Percentiles rank a stretch among this genome's conserved stretches.
phyloP scores from a whole-genome alignment of 331 rosid genomes.

The Rosa hybrid region DNA sequence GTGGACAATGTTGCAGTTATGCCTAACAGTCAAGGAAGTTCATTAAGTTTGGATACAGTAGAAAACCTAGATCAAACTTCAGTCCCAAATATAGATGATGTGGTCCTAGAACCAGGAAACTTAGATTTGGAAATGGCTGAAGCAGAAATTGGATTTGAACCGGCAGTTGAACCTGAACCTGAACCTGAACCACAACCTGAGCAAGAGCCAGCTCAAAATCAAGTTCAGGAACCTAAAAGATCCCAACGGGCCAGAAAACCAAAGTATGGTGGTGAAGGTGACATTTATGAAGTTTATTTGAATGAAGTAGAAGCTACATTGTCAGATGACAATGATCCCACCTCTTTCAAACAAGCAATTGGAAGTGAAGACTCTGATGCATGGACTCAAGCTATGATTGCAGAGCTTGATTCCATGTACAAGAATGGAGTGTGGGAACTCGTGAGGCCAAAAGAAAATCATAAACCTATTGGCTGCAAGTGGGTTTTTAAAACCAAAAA shows the following conservation, averaged over 20 bases:
- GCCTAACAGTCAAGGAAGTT: too few relatives aligned
- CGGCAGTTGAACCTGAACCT: not conserved
- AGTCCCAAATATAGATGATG: too few relatives aligned
- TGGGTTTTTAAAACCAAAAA: not conserved
- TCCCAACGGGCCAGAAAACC: not conserved
- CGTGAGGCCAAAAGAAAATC: too few relatives aligned
- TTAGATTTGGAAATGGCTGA: too few relatives aligned
- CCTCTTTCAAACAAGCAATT: not conserved
- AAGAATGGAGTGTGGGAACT: not conserved
- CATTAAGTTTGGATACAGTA: too few relatives aligned
- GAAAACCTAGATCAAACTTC: too few relatives aligned
- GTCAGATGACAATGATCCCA: not conserved
- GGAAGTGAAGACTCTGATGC: not conserved
- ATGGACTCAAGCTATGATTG: not conserved
- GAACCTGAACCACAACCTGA: not conserved
- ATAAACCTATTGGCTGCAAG: not conserved
- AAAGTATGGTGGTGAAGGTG: not conserved
- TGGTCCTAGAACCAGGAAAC: not conserved
- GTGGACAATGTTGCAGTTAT: not conserved
- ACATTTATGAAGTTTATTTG: not conserved
- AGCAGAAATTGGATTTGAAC: too few relatives aligned
- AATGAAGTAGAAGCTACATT: not conserved
- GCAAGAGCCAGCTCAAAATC: not conserved
- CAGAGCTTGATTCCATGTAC: not conserved
- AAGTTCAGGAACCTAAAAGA: not conserved